A percentile compares a stretch with the other conserved stretches of the same genome.
These are phyloP conservation scores for Paramecium biaurelia DNA, from an alignment of 73 alveolate genomes.

Conservation along the genomic window DNA sequence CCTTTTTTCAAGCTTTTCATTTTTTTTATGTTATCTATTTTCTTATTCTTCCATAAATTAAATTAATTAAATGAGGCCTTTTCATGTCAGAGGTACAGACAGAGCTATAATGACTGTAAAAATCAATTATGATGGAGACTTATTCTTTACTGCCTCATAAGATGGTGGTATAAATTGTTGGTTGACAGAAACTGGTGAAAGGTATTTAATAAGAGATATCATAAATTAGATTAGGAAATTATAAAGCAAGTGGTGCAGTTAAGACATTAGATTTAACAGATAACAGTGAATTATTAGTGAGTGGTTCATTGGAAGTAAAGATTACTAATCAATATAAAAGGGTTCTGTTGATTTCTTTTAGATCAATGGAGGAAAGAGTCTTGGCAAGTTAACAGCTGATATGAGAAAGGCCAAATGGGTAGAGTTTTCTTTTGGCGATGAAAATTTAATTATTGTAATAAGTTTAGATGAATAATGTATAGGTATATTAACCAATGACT, in stretches of 20 bases:
- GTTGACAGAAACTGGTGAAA: conserved; percentile 81
- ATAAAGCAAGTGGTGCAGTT: conserved; percentile 83
- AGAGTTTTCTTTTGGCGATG: conserved; percentile 32
- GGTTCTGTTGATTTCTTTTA: conserved; percentile 57
- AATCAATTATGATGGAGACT: conserved; percentile 90
- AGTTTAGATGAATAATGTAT: background rate
- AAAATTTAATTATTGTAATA: background rate
- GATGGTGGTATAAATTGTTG: conserved; percentile 84
- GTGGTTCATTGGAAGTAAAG: conserved; percentile 71
- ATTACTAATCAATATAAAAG: background rate
- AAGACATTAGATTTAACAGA: conserved; percentile 84
- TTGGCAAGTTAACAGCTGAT: conserved; percentile 55
- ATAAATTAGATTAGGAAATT: conserved; percentile 77
- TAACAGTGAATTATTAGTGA: conserved; percentile 81
- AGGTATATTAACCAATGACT: conserved; percentile 31
- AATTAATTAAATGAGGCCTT: conserved; percentile 78
- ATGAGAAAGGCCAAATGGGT: conserved; percentile 49
- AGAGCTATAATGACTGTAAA: conserved; percentile 84
- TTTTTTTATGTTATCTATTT: background rate
- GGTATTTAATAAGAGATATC: background rate
- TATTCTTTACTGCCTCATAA: conserved; percentile 86
- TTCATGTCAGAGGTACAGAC: conserved; percentile 85
- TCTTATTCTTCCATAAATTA: conserved; percentile 28
- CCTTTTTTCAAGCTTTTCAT: background rate
- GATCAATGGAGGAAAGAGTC: conserved; percentile 54